Base-by-base conservation (phyloP, 805 yeast species). In the Barnettozyma sucrosica region DNA sequence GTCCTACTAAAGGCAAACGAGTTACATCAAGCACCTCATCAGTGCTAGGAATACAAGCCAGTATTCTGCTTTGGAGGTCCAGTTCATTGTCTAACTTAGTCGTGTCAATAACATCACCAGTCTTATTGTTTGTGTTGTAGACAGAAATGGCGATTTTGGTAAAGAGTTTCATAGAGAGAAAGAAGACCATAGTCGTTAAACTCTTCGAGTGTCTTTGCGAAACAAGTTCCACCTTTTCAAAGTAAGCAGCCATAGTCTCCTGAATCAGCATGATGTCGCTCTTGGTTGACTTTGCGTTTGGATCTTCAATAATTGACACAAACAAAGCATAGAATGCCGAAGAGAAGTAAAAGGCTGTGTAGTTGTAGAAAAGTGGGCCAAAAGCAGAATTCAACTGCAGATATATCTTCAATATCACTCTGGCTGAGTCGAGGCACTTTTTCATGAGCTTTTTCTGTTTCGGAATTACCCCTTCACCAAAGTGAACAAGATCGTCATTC, bases 251-350 rank as follows among this genome's bases (percentile, higher is more conserved):
- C 4, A 51, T 36, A 9, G 49, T 49, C 2, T 33, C 36, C 14
- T 42, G 28, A 9, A 58, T 36, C 14, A 59, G 39, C 4, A 43
- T 36, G 2, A 60, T 24, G 33, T 59, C 62, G n/a, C 38, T 38
- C 28, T 37, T 50, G 7, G 53, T 40, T 13, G 33, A 23, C 11
- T 37, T 36, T 1, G 56, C 46, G 4, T 16, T 44, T 11, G 63
- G 62, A 41, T 51, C 50, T 25, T 59, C 64, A 11, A 58, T 32
- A 5, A 51, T 36, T 19, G 60, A 55, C 7, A 57, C 52, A 39
- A 60, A 55, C 36, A 60, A 37, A 4, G 61, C 48, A 45, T 55
- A 58, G 49, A 57, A 60, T 2, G 63, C 54, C 14, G 61, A 53
- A 28, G 51, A 54, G 43, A 55, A 60, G 11, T 49, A 55, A 46